Conservation (phyloP, 23 red algal species). For the Agarophyton chilense region DNA sequence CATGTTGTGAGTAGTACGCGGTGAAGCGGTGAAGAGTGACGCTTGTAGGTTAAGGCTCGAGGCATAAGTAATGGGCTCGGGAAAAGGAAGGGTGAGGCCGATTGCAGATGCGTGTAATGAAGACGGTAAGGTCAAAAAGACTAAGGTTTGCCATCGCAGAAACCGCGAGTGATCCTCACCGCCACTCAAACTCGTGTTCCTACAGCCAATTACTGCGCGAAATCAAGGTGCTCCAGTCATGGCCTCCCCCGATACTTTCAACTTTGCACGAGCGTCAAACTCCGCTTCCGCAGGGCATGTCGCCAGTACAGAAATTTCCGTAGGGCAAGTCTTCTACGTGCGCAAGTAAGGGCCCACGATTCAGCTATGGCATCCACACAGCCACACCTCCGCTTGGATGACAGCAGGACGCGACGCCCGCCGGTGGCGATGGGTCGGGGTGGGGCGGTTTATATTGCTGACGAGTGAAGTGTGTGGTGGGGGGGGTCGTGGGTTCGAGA, state of each 20-base stretch:
- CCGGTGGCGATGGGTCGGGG: neutral
- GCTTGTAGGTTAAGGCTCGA: neutral
- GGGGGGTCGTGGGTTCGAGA: constrained; percentile 4
- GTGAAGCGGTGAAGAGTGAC: too few species aligned
- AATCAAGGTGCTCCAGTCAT: constrained; percentile 74
- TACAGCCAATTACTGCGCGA: constrained; percentile 60
- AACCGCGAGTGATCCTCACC: constrained; percentile 47
- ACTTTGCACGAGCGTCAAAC: constrained; percentile 36
- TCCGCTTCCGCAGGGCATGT: constrained; percentile 45
- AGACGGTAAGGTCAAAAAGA: too few species aligned
- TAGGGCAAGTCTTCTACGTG: constrained; percentile 67
- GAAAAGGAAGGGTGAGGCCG: too few species aligned
- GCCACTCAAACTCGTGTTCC: constrained; percentile 66
- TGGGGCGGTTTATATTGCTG: neutral
- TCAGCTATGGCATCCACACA: constrained; percentile 34
- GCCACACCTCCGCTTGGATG: constrained; percentile 62
- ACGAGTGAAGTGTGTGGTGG: neutral
- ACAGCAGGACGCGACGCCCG: constrained; percentile 60
- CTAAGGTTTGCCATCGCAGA: constrained; percentile 55
- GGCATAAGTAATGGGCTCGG: too few species aligned
- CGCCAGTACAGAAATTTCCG: constrained; percentile 48
- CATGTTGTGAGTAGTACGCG: too few species aligned
- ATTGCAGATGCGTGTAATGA: too few species aligned
- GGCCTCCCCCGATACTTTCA: constrained; percentile 61
- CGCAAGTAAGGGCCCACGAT: constrained; percentile 38